phyloP scores from a whole-genome alignment of 2,329 filamentous ascomycete species.

The Epicoccum nigrum region DNA sequence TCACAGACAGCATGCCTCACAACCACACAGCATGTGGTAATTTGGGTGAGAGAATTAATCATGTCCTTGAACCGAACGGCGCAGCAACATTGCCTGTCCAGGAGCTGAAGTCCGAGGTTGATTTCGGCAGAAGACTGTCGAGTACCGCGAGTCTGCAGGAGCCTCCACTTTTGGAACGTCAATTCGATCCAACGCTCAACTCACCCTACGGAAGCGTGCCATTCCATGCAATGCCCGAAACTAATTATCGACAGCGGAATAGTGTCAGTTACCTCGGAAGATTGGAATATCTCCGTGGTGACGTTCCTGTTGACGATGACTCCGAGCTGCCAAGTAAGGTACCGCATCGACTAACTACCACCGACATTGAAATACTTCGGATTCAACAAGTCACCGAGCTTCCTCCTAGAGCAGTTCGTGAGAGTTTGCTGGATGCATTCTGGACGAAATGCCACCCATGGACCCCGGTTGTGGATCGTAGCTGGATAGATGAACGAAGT shows the following conservation, averaged over 20 bases:
- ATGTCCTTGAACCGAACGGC: slow-evolving; percentile 1
- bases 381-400: slow-evolving; percentile 39
- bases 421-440: slow-evolving; percentile 49
- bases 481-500: slow-evolving; percentile 46
- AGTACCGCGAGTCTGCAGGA: slow-evolving; percentile 29
- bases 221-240: slow-evolving; percentile 23
- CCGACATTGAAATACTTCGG: slow-evolving; percentile 37
- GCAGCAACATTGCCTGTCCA: slow-evolving; percentile 17
- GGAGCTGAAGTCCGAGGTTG: slow-evolving; percentile 26
- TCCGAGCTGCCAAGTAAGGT: slow-evolving; percentile 36
- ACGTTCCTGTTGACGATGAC: slow-evolving; percentile 44
- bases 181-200: slow-evolving; percentile 26
- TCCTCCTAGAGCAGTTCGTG: slow-evolving; percentile 41
- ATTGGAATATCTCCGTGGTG: slow-evolving; percentile 41
- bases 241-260: slow-evolving; percentile 24
- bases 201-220: slow-evolving; percentile 20
- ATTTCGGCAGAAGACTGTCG: slow-evolving; percentile 30
- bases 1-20: slow-evolving; percentile 14
- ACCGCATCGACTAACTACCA: slow-evolving; percentile 35
- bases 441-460: slow-evolving; percentile 50
- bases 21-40: slow-evolving; percentile 8
- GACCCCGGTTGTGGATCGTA: slow-evolving; percentile 51
- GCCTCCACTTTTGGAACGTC: slow-evolving; percentile 27
- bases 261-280: slow-evolving; percentile 43
- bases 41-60: slow-evolving; percentile 7